Percentiles rank a stretch among this genome's conserved stretches.
These are phyloP conservation scores for Curvularia hawaiiensis DNA, from an alignment of 2,329 filamentous ascomycete genomes.

Conservation along the genomic window DNA sequence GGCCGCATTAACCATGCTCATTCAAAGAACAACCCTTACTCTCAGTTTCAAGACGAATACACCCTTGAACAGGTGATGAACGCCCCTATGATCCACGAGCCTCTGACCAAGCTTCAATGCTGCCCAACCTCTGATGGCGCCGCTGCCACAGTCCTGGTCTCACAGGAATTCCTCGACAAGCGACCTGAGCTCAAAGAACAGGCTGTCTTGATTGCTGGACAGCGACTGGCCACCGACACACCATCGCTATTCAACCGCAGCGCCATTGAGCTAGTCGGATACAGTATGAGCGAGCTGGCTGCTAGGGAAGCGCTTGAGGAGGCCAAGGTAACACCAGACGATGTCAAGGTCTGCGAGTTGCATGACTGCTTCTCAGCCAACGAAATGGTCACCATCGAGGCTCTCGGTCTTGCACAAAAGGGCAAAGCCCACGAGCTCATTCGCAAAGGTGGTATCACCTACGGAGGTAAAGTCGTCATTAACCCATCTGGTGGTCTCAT, in stretches of 20 bases:
- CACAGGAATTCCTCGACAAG: slow-evolving; percentile 83
- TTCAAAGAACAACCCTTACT: slow-evolving; percentile 91
- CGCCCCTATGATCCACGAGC: slow-evolving; percentile 78
- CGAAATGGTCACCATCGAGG: slow-evolving; percentile 89
- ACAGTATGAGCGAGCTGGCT: slow-evolving; percentile 79
- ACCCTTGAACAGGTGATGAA: slow-evolving; percentile 80
- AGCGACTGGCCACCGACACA: slow-evolving; percentile 83
- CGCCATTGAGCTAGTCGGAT: slow-evolving; percentile 88
- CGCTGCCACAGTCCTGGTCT: slow-evolving; percentile 87
- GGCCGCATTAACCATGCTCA: slow-evolving; percentile 91
- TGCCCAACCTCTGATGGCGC: slow-evolving; percentile 94
- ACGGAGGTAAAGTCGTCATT: slow-evolving; percentile 80
- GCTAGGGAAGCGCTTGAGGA: slow-evolving; percentile 73
- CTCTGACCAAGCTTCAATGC: slow-evolving; percentile 97
- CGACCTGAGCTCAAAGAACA: slow-evolving; percentile 80
- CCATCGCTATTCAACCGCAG: slow-evolving; percentile 78
- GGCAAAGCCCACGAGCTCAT: slow-evolving; percentile 95
- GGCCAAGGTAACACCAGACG: slow-evolving; percentile 67
- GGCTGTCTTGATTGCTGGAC: slow-evolving; percentile 88
- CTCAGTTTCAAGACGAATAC: slow-evolving; percentile 95
- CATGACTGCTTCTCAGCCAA: slow-evolving; percentile 98
- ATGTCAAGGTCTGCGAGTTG: slow-evolving; percentile 85
- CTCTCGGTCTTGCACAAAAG: slow-evolving; percentile 73
- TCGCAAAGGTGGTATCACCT: slow-evolving; percentile 85
- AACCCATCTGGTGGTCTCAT: slow-evolving; percentile 96